Evolutionary conservation across 2,329 filamentous ascomycete species (phyloP), one percentile per base, ranked within the genome.

Genomic region (Penicillium sp.): DNA sequence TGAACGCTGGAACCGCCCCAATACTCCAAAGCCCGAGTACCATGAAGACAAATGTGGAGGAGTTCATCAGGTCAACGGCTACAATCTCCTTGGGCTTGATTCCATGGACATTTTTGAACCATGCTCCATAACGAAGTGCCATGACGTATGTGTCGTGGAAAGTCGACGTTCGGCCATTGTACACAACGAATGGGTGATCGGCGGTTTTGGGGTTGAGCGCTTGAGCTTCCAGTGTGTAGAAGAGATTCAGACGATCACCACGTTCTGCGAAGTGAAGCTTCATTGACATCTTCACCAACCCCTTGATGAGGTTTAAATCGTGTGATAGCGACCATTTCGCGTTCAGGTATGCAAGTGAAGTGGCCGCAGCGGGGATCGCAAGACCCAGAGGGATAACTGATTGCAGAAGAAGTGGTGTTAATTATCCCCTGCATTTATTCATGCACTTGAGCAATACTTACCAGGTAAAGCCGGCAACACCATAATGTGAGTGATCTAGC

Each of bases 1-100:
- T 88, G 63, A 94, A 90, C 0, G 91, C 91, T 0, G 91, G 90
- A 52, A 86, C 86, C 0, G 89, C 91, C 10, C 92, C 92, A 54
- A 96, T 85, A 29, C 87, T 85, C 90, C 90, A 96, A 31, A 96
- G 74, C 0, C 87, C 91, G 50, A 92, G 78, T 80, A 87, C 84
- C 8, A 95, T 58, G 68, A 92, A 89, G 27, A 93, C 66, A 65
- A 91, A 93, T 3, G 82, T 81, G n/a, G 90, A 85, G 39, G 85
- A 89, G 69, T 96, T 96, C 73, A 88, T 87, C 61, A 90, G 89
- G 70, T 94, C 82, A 62, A 96, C 80, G 8, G 89, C 90, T 16
- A 96, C 88, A 32, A 96, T 84, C 48, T 95, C 89, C 42, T 83
- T 84, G 24, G 85, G 82, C 61, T 86, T 81, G 44, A 96, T 78